Evolutionary conservation across 257 asterid genomes (phyloP), one percentile per base, ranked within the genome.

Genomic region (Scutellaria barbata): DNA sequence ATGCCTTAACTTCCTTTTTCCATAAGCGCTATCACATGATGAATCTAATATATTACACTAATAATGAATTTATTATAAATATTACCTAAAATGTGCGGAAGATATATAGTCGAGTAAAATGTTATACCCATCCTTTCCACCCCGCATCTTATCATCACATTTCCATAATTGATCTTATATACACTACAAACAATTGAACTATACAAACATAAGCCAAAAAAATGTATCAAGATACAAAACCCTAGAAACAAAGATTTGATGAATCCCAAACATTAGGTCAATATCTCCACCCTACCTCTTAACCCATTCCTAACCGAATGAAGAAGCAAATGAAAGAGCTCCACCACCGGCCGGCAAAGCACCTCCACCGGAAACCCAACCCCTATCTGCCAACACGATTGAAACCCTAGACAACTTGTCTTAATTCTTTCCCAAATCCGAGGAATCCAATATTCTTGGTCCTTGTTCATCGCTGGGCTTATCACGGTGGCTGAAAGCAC

Each of bases 401-500:
- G 20, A 5, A 76, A 58, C 10, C 62, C 71, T 10, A 42, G 11
- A 5, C 61, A 79, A 46, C 72, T 46, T 0, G 17, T 64, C 46
- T 53, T 82, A 20, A 84, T 46, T 14, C 72, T 74, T 3, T 71
- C 83, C 67, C 87, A 79, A 5, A 84, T 6, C 7, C 54, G 37
- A 8, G 63, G 7, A 17, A 33, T 39, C 71, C 76, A 86, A 42
- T 22, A 22, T 22, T 71, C 76, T 25, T 62, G 80, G 68, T 80
- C 77, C 13, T 66, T 53, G 22, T 57, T 40, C 3, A 3, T 80
- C 0, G 11, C 8, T 3, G 78, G 78, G 13, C 7, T 72, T 30
- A 60, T 48, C 6, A 82, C 16, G 13, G 91, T 39, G 17, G 92
- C 90, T 8, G 93, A 89, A 1, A 86, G 88, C 48, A 89, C 80